phyloP scores from a whole-genome alignment of 2,329 filamentous ascomycete species.

The Thelonectria rubi region DNA sequence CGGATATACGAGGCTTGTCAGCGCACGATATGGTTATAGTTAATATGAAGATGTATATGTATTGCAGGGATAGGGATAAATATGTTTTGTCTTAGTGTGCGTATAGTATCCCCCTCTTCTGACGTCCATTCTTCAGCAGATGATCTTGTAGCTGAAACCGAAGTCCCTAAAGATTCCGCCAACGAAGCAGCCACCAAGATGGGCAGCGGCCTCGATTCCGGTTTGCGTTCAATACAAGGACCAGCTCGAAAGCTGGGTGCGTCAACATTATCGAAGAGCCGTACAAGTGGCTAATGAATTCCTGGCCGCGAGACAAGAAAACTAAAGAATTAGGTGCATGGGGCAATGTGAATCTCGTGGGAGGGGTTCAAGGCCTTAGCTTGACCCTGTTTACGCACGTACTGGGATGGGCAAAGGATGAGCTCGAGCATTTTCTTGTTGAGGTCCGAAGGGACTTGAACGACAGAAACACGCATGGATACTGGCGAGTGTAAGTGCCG shows the following conservation, averaged over 20 bases:
- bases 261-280: conserved; percentile 20
- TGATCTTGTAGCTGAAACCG: too few species aligned
- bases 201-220: conserved; percentile 17
- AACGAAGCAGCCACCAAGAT: conserved; percentile 18
- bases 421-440: conserved; percentile 13
- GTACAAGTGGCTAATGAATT: conserved; percentile 30
- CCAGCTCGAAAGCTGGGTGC: conserved; percentile 24
- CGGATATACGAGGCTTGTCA: too few species aligned
- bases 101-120: too few species aligned
- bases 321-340: conserved; percentile 23
- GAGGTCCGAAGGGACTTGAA: conserved; percentile 16
- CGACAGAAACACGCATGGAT: conserved; percentile 7
- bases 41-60: too few species aligned
- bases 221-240: conserved; percentile 26
- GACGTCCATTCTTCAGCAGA: too few species aligned
- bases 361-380: conserved; percentile 15
- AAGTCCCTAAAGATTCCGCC: conserved; percentile 21
- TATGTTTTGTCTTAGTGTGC: too few species aligned
- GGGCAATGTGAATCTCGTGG: conserved; percentile 24
- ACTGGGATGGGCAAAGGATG: conserved; percentile 11
- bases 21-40: too few species aligned
- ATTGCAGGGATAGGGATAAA: too few species aligned
- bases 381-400: conserved; percentile 21
- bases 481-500: conserved; percentile 21
- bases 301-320: conserved; percentile 24